Conservation (phyloP, 1,284 basidiomycete genomes). For the Coriolopsis trogii region DNA sequence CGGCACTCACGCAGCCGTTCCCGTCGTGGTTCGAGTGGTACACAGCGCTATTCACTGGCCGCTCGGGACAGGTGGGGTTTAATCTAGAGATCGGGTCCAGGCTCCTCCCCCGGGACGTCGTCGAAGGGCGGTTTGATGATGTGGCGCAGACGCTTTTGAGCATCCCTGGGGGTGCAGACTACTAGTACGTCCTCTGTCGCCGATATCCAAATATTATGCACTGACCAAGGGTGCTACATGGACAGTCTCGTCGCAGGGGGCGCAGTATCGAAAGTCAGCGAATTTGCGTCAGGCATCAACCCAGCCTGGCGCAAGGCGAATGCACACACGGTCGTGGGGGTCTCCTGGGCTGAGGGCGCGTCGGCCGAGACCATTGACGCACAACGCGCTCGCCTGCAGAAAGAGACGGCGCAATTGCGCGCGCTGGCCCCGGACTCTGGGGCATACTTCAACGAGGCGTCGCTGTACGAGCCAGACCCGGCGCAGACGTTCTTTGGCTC, state of each 20-base stretch:
- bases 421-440: slow-evolving; percentile 36
- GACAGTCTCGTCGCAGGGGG: slow-evolving; percentile 36
- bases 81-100: slow-evolving; percentile 39
- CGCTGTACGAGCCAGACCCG: slow-evolving; percentile 41
- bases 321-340: slow-evolving; percentile 29
- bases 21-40: slow-evolving; percentile 36
- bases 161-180: slow-evolving; percentile 16
- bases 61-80: background rate
- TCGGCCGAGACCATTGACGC: slow-evolving; percentile 29
- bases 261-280: slow-evolving; percentile 38
- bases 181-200: slow-evolving; percentile 12
- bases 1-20: slow-evolving; percentile 12
- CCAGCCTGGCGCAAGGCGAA: slow-evolving; percentile 47
- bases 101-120: slow-evolving; percentile 37
- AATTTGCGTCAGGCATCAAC: slow-evolving; percentile 43
- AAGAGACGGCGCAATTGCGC: slow-evolving; percentile 27
- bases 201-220: background rate
- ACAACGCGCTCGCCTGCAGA: slow-evolving; percentile 29
- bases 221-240: background rate
- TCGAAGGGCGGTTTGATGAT: slow-evolving; percentile 30
- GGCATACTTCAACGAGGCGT: slow-evolving; percentile 49
- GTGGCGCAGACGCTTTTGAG: slow-evolving; percentile 33
- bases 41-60: slow-evolving; percentile 4
- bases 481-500: slow-evolving; percentile 46
- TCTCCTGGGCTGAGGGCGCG: slow-evolving; percentile 38